Percentiles rank a stretch among this genome's conserved stretches.
Conservation (phyloP, 1,284 basidiomycete species). For the Sporisorium exsertum region DNA sequence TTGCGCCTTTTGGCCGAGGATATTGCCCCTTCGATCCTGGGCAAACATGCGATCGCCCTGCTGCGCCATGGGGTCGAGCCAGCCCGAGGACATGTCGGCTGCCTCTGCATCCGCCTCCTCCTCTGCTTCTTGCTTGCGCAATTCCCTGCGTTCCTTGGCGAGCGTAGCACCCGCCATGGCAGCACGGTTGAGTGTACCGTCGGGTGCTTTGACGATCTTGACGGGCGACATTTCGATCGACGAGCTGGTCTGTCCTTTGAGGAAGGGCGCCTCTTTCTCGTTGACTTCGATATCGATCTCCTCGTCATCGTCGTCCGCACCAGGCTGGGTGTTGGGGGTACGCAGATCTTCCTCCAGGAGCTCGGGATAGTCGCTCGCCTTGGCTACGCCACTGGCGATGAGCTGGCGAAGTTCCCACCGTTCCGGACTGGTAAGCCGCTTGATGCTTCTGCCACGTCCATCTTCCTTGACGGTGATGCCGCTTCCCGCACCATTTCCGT, state of each 20-base stretch:
- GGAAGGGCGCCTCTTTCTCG: conserved; percentile 95
- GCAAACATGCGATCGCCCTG: conserved; percentile 88
- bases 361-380: conserved; percentile 94
- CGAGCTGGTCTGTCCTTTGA: conserved; percentile 93
- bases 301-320: conserved; percentile 59
- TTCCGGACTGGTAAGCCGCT: conserved; percentile 93
- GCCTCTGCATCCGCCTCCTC: conserved; percentile 93
- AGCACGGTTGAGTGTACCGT: conserved; percentile 82
- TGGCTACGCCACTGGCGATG: conserved; percentile 92
- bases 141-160: conserved; percentile 92
- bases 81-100: conserved; percentile 91
- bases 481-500: conserved; percentile 27
- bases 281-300: conserved; percentile 97
- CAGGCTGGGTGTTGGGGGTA: conserved; percentile 55
- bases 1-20: conserved; percentile 83
- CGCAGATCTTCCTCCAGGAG: conserved; percentile 77
- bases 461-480: conserved; percentile 53
- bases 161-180: conserved; percentile 91
- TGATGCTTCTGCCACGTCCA: conserved; percentile 73
- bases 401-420: conserved; percentile 99
- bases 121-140: conserved; percentile 92
- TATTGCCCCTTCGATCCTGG: conserved; percentile 86
- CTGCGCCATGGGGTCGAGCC: conserved; percentile 98
- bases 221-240: conserved; percentile 95
- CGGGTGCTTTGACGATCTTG: conserved; percentile 81